Evolutionary conservation across 345 rosid species (phyloP).

Genomic region (Durio zibethinus): DNA sequence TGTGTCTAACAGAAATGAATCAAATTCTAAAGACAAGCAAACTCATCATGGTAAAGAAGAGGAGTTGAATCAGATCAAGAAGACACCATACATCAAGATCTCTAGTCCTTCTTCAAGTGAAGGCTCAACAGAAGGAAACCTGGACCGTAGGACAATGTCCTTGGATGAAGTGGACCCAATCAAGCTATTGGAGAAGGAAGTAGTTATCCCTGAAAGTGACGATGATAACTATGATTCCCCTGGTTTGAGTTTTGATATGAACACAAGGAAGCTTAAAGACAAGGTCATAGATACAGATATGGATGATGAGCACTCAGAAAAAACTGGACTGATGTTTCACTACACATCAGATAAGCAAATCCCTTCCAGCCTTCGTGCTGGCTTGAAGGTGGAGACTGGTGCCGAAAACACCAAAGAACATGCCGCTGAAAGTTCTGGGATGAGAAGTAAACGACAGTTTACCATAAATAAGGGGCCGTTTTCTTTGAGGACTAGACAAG

Average conservation of each 20-base stretch:
- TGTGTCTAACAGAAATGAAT: slow-evolving; percentile 11
- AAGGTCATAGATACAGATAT: not conserved
- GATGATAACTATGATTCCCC: slow-evolving; percentile 26
- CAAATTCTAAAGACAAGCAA: slow-evolving; percentile 17
- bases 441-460: slow-evolving; percentile 17
- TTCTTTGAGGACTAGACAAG: slow-evolving; percentile 57
- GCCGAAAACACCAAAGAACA: slow-evolving; percentile 23
- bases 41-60: slow-evolving; percentile 12
- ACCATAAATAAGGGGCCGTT: slow-evolving; percentile 43
- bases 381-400: slow-evolving; percentile 30
- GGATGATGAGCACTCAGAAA: not conserved
- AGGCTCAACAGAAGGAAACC: slow-evolving; percentile 38
- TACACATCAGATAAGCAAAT: slow-evolving; percentile 7
- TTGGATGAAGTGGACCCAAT: slow-evolving; percentile 43
- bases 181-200: slow-evolving; percentile 58
- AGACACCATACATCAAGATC: slow-evolving; percentile 29
- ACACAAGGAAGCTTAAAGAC: slow-evolving; percentile 13
- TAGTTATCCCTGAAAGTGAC: slow-evolving; percentile 52
- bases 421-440: slow-evolving; percentile 26
- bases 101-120: slow-evolving; percentile 34
- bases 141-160: slow-evolving; percentile 31
- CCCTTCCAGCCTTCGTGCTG: slow-evolving; percentile 32
- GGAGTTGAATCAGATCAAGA: slow-evolving; percentile 19
- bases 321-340: not conserved
- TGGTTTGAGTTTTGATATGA: slow-evolving; percentile 1